These are phyloP conservation scores for Cardamine chenopodiifolia DNA, from an alignment of 345 rosid species.

Conservation along the genomic window DNA sequence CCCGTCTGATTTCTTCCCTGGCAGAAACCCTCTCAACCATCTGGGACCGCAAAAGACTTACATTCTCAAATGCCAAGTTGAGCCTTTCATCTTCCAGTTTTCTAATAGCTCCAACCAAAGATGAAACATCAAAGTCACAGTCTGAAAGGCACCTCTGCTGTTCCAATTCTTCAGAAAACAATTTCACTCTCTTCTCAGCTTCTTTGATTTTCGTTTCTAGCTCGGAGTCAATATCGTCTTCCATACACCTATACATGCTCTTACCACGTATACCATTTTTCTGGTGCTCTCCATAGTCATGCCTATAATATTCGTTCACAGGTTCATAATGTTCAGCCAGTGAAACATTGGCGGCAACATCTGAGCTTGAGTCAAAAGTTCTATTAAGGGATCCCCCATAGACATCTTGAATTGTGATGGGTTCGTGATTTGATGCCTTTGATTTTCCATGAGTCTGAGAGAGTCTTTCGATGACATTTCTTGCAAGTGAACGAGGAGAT, in stretches of 20 bases:
- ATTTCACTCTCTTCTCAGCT: conserved; percentile 69
- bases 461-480: conserved; percentile 83
- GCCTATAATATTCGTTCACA: conserved; percentile 38
- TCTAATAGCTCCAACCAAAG: conserved; percentile 61
- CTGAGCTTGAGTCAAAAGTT: conserved; percentile 49
- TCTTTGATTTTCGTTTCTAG: conserved; percentile 62
- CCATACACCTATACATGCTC: conserved; percentile 39
- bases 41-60: conserved; percentile 61
- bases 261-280: conserved; percentile 39
- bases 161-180: conserved; percentile 72
- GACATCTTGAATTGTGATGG: conserved; percentile 82
- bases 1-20: conserved; percentile 62
- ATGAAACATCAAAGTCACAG: conserved; percentile 61
- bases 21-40: conserved; percentile 65
- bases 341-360: conserved; percentile 49
- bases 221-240: conserved; percentile 58
- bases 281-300: conserved; percentile 46
- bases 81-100: conserved; percentile 67
- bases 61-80: conserved; percentile 74
- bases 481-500: conserved; percentile 84
- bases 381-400: conserved; percentile 59
- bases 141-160: conserved; percentile 60
- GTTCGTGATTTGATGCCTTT: conserved; percentile 54
- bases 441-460: conserved; percentile 60
- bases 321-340: conserved; percentile 57